A percentile compares a stretch with the other conserved stretches of the same genome.
Conservation (phyloP, 2,329 filamentous ascomycete species). For the Hypoxylon sp. region DNA sequence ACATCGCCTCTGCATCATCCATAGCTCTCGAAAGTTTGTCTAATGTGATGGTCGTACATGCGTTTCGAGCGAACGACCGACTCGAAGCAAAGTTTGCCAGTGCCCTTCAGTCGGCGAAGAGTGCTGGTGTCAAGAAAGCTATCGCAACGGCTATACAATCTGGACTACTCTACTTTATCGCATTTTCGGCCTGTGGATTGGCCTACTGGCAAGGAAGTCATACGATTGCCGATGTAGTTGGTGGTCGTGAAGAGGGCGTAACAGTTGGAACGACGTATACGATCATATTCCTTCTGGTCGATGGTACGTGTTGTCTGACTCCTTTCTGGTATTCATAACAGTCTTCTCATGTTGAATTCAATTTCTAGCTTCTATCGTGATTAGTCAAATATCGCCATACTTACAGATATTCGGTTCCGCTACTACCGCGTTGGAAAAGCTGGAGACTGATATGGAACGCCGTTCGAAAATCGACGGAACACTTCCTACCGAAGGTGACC, state of each 20-base stretch:
- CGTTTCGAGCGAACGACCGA: slow-evolving; percentile 60
- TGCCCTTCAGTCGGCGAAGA: slow-evolving; percentile 56
- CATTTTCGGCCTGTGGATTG: slow-evolving; percentile 69
- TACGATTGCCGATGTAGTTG: slow-evolving; percentile 51
- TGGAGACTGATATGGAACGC: slow-evolving; percentile 63
- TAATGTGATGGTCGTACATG: slow-evolving; percentile 63
- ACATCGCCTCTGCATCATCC: slow-evolving; percentile 61
- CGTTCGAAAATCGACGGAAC: slow-evolving; percentile 54
- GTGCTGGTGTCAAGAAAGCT: slow-evolving; percentile 64
- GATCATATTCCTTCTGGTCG: slow-evolving; percentile 70
- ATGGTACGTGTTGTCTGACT: slow-evolving; percentile 53
- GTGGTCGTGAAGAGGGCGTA: slow-evolving; percentile 46
- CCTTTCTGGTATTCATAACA: slow-evolving; percentile 36
- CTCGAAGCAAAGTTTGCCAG: slow-evolving; percentile 61
- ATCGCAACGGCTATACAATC: slow-evolving; percentile 63
- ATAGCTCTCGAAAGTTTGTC: slow-evolving; percentile 64
- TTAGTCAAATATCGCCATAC: slow-evolving; percentile 68
- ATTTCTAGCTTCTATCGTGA: slow-evolving; percentile 60
- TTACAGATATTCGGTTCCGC: slow-evolving; percentile 67
- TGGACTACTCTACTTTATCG: slow-evolving; percentile 72
- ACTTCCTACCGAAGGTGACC: slow-evolving; percentile 54
- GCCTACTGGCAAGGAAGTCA: slow-evolving; percentile 72
- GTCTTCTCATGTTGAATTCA: slow-evolving; percentile 51
- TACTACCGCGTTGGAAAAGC: slow-evolving; percentile 61
- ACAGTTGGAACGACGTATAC: slow-evolving; percentile 65